A percentile compares a stretch with the other conserved stretches of the same genome.
Evolutionary conservation across 768 basidiomycete genomes (phyloP).

Genomic region (Antrodiella citrinella): DNA sequence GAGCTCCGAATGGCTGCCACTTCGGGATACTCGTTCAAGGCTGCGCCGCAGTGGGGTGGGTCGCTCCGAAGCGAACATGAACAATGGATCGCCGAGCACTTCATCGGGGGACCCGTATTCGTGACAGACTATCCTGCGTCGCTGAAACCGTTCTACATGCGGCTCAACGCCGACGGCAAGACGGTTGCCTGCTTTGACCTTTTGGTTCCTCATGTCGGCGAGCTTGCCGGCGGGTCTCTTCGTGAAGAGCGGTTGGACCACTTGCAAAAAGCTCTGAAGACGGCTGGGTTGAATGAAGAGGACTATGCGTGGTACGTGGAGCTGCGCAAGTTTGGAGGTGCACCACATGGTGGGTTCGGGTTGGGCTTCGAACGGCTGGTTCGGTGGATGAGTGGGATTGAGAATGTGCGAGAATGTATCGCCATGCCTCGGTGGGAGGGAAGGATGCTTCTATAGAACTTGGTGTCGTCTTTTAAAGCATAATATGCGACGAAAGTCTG

Average conservation of each 20-base stretch:
- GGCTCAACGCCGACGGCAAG: conserved; percentile 41
- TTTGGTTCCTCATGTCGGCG: conserved; percentile 80
- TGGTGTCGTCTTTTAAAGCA: too few relatives aligned
- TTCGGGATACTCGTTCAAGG: conserved; percentile 38
- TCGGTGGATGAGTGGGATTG: conserved; percentile 78
- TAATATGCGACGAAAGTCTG: too few relatives aligned
- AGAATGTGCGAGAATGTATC: conserved; percentile 89
- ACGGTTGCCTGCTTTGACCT: conserved; percentile 96
- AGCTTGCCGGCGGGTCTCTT: conserved; percentile 87
- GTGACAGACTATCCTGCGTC: conserved; percentile 80
- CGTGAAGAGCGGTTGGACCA: conserved; percentile 64
- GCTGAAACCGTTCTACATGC: conserved; percentile 97
- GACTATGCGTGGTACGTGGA: conserved; percentile 73
- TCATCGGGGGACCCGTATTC: conserved; percentile 74
- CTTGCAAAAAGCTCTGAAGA: conserved; percentile 43
- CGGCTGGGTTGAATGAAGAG: conserved; percentile 34
- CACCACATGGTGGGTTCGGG: conserved; percentile 93
- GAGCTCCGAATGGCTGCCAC: conserved; percentile 37
- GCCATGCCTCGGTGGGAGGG: conserved; percentile 89
- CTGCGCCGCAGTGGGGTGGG: conserved; percentile 57
- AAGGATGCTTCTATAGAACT: conserved; percentile 51
- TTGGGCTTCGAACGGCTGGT: conserved; percentile 92
- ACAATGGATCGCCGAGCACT: conserved; percentile 70
- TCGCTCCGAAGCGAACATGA: conserved; percentile 88
- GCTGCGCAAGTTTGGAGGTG: conserved; percentile 73